Evolutionary conservation across 371 early-diverging fungal genomes (phyloP).

Genomic region (Sanchytrium tribonematis): DNA sequence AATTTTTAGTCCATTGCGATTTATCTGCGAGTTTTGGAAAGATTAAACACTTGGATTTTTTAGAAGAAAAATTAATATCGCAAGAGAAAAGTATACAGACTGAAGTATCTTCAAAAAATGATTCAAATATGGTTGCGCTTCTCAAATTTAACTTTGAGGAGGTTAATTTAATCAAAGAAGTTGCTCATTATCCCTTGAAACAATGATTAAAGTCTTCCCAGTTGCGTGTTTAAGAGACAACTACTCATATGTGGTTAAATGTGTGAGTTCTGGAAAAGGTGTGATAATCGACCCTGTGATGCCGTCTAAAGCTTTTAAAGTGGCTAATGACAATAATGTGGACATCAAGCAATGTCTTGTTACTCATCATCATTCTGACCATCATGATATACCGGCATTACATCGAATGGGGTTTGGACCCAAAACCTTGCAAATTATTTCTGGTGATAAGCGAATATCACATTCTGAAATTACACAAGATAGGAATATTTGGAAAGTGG

Average conservation of each 20-base stretch:
- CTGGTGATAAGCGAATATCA: neutral
- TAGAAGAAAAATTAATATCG: no score
- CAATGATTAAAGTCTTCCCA: neutral
- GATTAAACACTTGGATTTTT: no score
- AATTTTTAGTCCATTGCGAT: no score
- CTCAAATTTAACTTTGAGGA: no score
- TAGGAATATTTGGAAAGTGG: neutral
- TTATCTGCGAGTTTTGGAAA: no score
- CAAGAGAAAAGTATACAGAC: no score
- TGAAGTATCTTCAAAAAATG: no score
- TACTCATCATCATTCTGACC: neutral
- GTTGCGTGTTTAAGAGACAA: neutral
- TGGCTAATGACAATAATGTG: neutral
- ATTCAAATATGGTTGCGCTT: no score
- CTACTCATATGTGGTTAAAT: neutral
- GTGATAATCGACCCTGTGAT: neutral
- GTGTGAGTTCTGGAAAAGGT: neutral
- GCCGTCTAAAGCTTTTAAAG: neutral
- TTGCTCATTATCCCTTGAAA: no score
- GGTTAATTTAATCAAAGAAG: no score
- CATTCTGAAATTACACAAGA: neutral
- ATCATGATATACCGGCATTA: neutral
- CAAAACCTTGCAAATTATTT: neutral
- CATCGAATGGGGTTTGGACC: no score
- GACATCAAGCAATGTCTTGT: neutral